These are phyloP conservation scores for Raphanus raphanistrum DNA, from an alignment of 345 rosid species.

Conservation along the genomic window DNA sequence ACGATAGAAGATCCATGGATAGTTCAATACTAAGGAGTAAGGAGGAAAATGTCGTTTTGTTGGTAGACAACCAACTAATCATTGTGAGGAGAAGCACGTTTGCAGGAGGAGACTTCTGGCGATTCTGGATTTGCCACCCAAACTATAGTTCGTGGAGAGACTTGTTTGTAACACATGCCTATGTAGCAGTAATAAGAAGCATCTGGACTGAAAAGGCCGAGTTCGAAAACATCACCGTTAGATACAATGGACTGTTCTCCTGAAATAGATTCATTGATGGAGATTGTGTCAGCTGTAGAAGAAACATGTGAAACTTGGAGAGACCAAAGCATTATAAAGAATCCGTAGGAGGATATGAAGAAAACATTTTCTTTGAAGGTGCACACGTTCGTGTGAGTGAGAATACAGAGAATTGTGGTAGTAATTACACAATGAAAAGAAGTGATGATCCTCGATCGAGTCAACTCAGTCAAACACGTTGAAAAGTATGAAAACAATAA, in stretches of 20 bases:
- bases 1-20: too few relatives aligned
- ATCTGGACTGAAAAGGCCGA: neutral
- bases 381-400: neutral
- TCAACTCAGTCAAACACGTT: neutral
- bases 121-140: conserved; percentile 21
- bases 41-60: too few relatives aligned
- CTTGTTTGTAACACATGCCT: neutral
- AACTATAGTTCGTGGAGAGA: neutral
- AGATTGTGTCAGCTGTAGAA: neutral
- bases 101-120: neutral
- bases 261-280: neutral
- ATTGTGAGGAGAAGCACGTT: neutral
- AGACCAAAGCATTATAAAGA: neutral
- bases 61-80: neutral
- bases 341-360: neutral
- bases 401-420: neutral
- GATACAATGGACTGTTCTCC: neutral
- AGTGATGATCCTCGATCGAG: neutral
- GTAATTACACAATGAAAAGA: neutral
- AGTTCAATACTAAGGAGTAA: too few relatives aligned
- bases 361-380: neutral
- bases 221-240: neutral
- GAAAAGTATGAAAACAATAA: neutral
- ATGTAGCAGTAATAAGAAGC: neutral
- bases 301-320: neutral